Evolutionary conservation across 768 basidiomycete genomes (phyloP).

Genomic region (Amanita pseudoporphyria): DNA sequence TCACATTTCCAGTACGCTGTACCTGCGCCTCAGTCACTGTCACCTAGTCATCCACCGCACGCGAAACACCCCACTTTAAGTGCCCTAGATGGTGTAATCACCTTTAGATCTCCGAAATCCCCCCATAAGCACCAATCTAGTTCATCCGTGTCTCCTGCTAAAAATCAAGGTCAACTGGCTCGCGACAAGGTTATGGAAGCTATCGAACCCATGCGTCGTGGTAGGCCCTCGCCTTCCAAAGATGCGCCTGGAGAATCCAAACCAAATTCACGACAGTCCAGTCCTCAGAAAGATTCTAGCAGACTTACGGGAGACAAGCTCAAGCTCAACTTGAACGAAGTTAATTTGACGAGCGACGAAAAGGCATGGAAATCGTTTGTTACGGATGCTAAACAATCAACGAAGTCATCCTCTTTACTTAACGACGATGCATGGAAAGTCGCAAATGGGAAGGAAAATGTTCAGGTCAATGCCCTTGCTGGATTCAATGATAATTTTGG

Average conservation of each 20-base stretch:
- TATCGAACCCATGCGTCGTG: conserved; percentile 70
- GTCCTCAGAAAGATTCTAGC: conserved; percentile 23
- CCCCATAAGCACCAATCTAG: conserved; percentile 9
- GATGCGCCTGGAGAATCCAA: conserved; percentile 21
- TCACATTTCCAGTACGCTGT: conserved; percentile 66
- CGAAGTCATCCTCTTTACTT: conserved; percentile 7
- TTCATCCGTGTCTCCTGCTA: conserved; percentile 18
- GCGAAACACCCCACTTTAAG: conserved; percentile 16
- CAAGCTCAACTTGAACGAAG: neutral
- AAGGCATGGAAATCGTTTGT: conserved; percentile 1
- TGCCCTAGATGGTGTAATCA: conserved; percentile 20
- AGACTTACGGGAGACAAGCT: conserved; percentile 10
- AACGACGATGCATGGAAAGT: conserved; percentile 33
- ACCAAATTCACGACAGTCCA: conserved; percentile 23
- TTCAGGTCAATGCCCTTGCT: conserved; percentile 14
- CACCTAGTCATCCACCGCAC: conserved; percentile 25
- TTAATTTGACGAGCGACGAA: conserved; percentile 5
- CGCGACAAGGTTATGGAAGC: conserved; percentile 74
- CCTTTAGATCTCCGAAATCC: conserved; percentile 14
- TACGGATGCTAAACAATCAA: conserved; percentile 2
- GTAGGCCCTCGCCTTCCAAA: conserved; percentile 39
- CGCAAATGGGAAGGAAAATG: conserved; percentile 15
- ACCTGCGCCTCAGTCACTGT: conserved; percentile 38
- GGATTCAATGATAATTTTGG: conserved; percentile 67
- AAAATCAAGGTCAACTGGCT: conserved; percentile 53